phyloP scores from a whole-genome alignment of 345 rosid genomes.

The Acer negundo region DNA sequence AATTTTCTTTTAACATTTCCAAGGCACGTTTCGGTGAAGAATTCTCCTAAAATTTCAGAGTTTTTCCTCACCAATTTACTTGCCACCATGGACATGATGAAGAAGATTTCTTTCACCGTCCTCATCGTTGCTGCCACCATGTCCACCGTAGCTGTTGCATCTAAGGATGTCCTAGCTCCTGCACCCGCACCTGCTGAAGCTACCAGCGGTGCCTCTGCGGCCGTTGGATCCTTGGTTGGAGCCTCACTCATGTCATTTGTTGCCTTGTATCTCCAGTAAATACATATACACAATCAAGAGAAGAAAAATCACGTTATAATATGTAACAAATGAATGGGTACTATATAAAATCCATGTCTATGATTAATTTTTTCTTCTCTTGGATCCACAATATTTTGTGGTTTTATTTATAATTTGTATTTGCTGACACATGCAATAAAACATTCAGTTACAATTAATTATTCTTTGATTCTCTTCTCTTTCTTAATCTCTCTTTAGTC shows the following conservation, averaged over 20 bases:
- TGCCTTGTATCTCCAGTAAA: background rate
- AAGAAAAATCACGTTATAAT: no score
- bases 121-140: background rate
- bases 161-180: background rate
- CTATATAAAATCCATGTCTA: no score
- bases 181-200: background rate
- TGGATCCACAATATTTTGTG: no score
- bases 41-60: background rate
- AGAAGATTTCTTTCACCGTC: background rate
- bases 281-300: no score
- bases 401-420: no score
- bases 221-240: constrained; percentile 12
- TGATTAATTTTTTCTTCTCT: no score
- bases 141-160: background rate
- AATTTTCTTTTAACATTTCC: background rate
- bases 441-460: no score
- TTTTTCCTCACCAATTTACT: background rate
- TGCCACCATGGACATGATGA: constrained; percentile 1
- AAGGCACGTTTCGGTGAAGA: background rate
- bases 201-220: background rate
- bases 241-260: constrained; percentile 3
- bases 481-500: no score
- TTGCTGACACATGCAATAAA: no score
- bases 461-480: no score
- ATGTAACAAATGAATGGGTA: no score